A percentile compares a stretch with the other conserved stretches of the same genome.
Conservation (phyloP, 768 basidiomycete species). For the Royoungia palumana region DNA sequence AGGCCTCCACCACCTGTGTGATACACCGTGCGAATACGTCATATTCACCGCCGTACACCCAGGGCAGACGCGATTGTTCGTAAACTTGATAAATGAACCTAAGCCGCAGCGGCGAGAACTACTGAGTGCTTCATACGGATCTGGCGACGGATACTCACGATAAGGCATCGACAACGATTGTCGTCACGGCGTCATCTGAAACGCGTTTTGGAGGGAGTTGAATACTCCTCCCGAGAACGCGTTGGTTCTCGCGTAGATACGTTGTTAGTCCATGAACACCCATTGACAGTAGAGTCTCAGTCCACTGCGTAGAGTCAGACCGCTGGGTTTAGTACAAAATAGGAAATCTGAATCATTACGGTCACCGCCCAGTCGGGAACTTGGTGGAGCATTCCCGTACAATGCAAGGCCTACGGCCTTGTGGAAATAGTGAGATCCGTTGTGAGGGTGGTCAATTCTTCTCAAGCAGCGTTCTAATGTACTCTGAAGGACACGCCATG, state of each 20-base stretch:
- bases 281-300: conserved; percentile 27
- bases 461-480: not conserved
- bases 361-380: too few species aligned
- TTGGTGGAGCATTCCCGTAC: too few species aligned
- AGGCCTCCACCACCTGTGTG: conserved; percentile 52
- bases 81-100: conserved; percentile 78
- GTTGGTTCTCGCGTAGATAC: conserved; percentile 46
- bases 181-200: conserved; percentile 26
- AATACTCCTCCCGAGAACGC: conserved; percentile 36
- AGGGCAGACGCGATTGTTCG: conserved; percentile 58
- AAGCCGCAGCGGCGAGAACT: conserved; percentile 3
- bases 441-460: not conserved
- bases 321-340: too few species aligned
- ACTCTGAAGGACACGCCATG: conserved; percentile 4
- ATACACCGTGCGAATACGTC: conserved; percentile 49
- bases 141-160: conserved; percentile 56
- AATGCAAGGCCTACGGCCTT: too few species aligned
- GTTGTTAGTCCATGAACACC: conserved; percentile 48
- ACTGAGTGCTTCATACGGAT: conserved; percentile 4
- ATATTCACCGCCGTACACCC: conserved; percentile 89
- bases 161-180: conserved; percentile 80
- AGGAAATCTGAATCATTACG: too few species aligned
- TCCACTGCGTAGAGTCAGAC: too few species aligned
- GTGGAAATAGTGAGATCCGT: not conserved
- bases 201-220: conserved; percentile 21